phyloP scores from a whole-genome alignment of 345 rosid species.

The Gossypium raimondii region DNA sequence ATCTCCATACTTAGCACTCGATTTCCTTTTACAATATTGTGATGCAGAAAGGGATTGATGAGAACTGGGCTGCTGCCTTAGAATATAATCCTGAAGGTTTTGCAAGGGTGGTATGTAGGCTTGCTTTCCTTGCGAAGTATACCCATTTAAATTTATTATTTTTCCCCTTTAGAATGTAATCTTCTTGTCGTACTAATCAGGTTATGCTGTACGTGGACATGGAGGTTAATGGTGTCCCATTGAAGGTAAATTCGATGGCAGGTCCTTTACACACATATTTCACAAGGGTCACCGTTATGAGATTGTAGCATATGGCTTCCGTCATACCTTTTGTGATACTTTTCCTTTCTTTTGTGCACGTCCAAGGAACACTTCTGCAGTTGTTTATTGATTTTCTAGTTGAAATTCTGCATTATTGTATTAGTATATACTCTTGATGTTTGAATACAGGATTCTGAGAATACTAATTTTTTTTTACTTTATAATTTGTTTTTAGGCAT shows the following conservation, averaged over 20 bases:
- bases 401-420: not conserved
- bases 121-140: slow-evolving; percentile 12
- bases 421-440: not conserved
- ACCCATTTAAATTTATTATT: slow-evolving; percentile 9
- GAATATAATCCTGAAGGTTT: slow-evolving; percentile 97
- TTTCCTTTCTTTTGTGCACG: not conserved
- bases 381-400: not conserved
- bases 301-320: not conserved
- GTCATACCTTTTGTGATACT: not conserved
- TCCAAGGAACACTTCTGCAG: not conserved
- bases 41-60: slow-evolving; percentile 96
- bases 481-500: slow-evolving; percentile 62
- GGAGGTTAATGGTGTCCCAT: slow-evolving; percentile 94
- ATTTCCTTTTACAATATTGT: slow-evolving; percentile 5
- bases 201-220: slow-evolving; percentile 95
- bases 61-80: slow-evolving; percentile 98
- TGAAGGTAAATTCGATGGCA: slow-evolving; percentile 57
- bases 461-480: not conserved
- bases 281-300: not conserved
- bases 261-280: not conserved
- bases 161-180: slow-evolving; percentile 6
- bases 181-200: slow-evolving; percentile 36
- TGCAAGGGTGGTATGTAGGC: slow-evolving; percentile 89
- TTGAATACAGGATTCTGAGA: not conserved
- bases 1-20: not conserved